Base-by-base conservation (phyloP, 2,329 filamentous ascomycete species). In the Podosphaera fusca region DNA sequence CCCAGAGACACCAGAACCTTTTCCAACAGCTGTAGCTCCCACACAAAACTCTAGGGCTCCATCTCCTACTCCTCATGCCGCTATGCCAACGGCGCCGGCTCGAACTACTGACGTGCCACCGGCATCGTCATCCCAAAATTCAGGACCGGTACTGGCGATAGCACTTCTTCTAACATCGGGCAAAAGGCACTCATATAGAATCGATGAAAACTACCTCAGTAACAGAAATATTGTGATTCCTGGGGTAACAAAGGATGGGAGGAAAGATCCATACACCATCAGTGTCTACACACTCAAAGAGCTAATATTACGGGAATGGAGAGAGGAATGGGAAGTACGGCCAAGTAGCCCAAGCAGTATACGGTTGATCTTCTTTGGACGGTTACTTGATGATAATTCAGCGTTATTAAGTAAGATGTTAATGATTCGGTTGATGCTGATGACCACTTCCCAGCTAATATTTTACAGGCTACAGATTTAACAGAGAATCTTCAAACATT, bases 211-310 rank as follows among this genome's bases (percentile, higher is more conserved):
- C 66, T 95, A 95, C 66, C 73, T 96, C 57, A 75, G 76, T 56
- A 88, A 89, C 70, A 80, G 87, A 59, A 85, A 84, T 63, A 85
- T 95, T 56, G 78, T 77, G 53, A 79, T 92, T 1, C 83, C 87
- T 29, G 82, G 82, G 36, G 70, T 78, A 61, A 78, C 74, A 8
- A 75, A 77, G 58, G 67, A 69, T 33, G 81, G 80, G 36, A 74
- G 70, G 60, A 75, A 78, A 61, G 87, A 95, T 66, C 88, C 88
- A 0, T 89, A 87, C 67, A 85, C 83, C 67, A 87, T 96, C 70
- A 94, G 86, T 63, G 84, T 95, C 55, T 95, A 95, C 68, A 94
- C 87, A 2, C 73, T 96, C 62, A 95, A 95, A 70, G 88, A 95
- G 71, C 73, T 95, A 66, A 95, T 96, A 67, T 78, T 92, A 73